Conservation (phyloP, 345 rosid species). For the Bruguiera gymnorhiza region DNA sequence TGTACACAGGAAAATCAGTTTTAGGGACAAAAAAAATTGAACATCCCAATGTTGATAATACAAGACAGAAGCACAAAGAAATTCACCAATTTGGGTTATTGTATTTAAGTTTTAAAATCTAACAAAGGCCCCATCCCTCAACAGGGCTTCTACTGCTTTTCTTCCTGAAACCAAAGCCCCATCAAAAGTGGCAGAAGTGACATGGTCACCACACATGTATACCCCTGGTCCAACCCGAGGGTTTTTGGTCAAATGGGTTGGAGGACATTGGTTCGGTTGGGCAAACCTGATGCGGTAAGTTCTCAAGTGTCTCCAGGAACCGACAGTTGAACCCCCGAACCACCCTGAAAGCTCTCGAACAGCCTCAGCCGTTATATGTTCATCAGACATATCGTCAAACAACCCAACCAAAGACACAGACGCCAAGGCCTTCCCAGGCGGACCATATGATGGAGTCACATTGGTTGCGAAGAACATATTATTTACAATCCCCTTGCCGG, state of each 20-base stretch:
- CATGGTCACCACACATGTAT: constrained; percentile 68
- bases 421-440: constrained; percentile 58
- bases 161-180: constrained; percentile 90
- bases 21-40: too few species aligned
- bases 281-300: constrained; percentile 70
- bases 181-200: constrained; percentile 83
- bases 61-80: too few species aligned
- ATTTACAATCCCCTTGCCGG: constrained; percentile 71
- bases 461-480: constrained; percentile 90
- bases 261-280: constrained; percentile 82
- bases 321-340: constrained; percentile 54
- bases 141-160: constrained; percentile 68
- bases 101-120: not conserved
- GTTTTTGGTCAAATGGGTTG: constrained; percentile 59
- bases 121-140: constrained; percentile 31
- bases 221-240: constrained; percentile 44
- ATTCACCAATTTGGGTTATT: too few species aligned
- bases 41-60: too few species aligned
- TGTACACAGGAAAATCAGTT: too few species aligned
- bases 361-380: constrained; percentile 46
- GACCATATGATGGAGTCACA: constrained; percentile 75
- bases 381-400: constrained; percentile 50
- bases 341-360: constrained; percentile 59
- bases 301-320: constrained; percentile 68
- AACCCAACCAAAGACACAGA: constrained; percentile 80